Percentiles rank a stretch among this genome's conserved stretches.
Conservation (phyloP, 345 rosid genomes). For the Ceriops zippeliana region DNA sequence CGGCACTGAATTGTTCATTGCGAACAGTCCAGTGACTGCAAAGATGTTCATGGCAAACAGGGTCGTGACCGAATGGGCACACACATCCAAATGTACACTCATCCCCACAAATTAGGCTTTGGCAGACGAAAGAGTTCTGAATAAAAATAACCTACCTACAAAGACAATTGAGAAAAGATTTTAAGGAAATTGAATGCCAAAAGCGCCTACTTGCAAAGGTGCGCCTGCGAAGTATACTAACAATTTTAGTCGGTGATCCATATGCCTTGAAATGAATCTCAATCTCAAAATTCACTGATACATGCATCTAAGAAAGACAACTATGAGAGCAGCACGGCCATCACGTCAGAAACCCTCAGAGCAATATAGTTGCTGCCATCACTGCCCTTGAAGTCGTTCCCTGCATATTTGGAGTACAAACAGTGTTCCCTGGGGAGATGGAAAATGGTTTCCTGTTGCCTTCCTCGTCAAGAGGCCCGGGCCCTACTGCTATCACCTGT, state of each 20-base stretch:
- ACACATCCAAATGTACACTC: no score
- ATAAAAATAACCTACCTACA: no score
- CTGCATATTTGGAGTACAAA: conserved; percentile 89
- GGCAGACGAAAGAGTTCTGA: no score
- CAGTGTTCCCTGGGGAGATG: conserved; percentile 61
- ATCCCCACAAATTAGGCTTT: no score
- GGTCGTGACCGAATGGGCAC: no score
- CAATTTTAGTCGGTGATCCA: conserved; percentile 22
- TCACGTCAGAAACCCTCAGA: conserved; percentile 75
- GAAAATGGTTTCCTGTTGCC: conserved; percentile 54
- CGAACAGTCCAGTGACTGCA: no score
- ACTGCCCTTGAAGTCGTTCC: conserved; percentile 76
- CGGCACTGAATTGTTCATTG: no score
- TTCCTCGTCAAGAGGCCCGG: conserved; percentile 80
- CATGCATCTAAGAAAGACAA: conserved; percentile 9
- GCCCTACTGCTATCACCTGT: conserved; percentile 85
- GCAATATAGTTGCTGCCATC: conserved; percentile 83
- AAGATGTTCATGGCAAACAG: no score
- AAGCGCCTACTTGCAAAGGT: no score
- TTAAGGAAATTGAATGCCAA: no score
- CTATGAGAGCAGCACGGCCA: conserved; percentile 92
- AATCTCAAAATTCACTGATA: conserved; percentile 25
- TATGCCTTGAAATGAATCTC: conserved; percentile 17
- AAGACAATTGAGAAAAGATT: no score
- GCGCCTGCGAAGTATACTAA: neutral